Conservation (phyloP, 2,329 filamentous ascomycete species). For the Colletotrichum eleusines region DNA sequence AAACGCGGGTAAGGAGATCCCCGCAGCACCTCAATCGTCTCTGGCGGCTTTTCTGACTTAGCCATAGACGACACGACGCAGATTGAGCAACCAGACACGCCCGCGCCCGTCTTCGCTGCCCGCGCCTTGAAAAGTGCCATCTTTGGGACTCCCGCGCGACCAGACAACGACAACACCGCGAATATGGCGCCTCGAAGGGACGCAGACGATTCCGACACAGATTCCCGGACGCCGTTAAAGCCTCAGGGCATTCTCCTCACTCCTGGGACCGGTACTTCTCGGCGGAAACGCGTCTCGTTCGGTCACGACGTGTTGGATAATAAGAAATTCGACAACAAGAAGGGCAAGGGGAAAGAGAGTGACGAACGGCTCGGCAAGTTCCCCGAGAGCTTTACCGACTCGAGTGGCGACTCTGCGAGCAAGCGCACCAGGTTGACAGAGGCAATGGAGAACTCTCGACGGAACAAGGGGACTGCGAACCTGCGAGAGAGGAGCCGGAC, state of each 20-base stretch:
- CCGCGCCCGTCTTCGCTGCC: conserved; percentile 75
- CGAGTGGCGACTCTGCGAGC: conserved; percentile 43
- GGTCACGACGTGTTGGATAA: conserved; percentile 64
- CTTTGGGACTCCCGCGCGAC: conserved; percentile 68
- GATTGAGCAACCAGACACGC: conserved; percentile 72
- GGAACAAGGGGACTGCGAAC: conserved; percentile 42
- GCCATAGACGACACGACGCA: conserved; percentile 56
- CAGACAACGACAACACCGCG: conserved; percentile 48
- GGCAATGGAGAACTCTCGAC: conserved; percentile 59
- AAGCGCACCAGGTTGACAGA: conserved; percentile 60
- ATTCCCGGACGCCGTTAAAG: conserved; percentile 61
- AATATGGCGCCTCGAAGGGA: conserved; percentile 28
- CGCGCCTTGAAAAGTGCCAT: conserved; percentile 73
- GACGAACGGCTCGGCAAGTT: conserved; percentile 49
- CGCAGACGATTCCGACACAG: conserved; percentile 44
- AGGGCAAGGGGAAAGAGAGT: conserved; percentile 47
- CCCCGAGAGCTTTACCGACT: conserved; percentile 46
- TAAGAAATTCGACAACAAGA: conserved; percentile 50
- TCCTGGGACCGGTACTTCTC: conserved; percentile 70
- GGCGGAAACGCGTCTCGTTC: conserved; percentile 75
- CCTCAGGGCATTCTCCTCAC: conserved; percentile 71
- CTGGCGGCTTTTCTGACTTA: conserved; percentile 1
- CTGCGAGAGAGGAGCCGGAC: conserved; percentile 33
- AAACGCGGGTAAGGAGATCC: conserved; percentile 44
- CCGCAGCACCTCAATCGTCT: not conserved